Percentiles rank a stretch among this genome's conserved stretches.
phyloP scores from a whole-genome alignment of 176 grass and related monocot genomes.

The Microstegium vimineum region DNA sequence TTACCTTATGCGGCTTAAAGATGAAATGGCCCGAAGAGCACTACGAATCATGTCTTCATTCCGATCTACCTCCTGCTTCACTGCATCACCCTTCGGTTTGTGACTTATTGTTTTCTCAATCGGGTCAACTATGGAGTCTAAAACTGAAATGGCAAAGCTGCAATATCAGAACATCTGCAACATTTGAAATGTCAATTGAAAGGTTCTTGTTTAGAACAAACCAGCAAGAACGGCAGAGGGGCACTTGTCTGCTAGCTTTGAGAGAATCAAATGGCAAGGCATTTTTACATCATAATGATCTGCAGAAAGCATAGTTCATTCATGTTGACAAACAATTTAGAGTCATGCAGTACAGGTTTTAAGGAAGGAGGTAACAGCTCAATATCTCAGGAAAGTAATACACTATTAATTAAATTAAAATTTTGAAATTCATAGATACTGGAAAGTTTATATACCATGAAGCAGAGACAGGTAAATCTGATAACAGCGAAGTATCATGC shows the following conservation, averaged over 20 bases:
- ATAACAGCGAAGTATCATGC: not conserved
- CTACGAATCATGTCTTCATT: constrained; percentile 99
- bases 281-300: constrained; percentile 99
- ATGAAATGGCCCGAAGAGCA: constrained; percentile 82
- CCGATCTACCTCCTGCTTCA: constrained; percentile 94
- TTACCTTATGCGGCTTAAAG: constrained; percentile 80
- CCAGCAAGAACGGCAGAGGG: constrained; percentile 94
- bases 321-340: not conserved
- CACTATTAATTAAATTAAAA: not conserved
- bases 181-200: not conserved
- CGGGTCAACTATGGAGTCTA: constrained; percentile 91
- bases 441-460: not conserved
- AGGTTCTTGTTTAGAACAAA: constrained; percentile 20
- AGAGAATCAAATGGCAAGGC: constrained; percentile 98
- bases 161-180: constrained; percentile 1
- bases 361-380: too few species aligned
- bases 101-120: constrained; percentile 86
- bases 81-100: constrained; percentile 92
- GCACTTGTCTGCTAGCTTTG: constrained; percentile 98
- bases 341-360: not conserved
- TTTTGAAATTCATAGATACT: not conserved
- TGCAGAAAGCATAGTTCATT: constrained; percentile 22
- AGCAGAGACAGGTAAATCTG: not conserved
- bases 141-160: constrained; percentile 48
- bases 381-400: not conserved